These are phyloP conservation scores for Botryotinia globosa DNA, from an alignment of 2,329 filamentous ascomycete species.

Conservation along the genomic window DNA sequence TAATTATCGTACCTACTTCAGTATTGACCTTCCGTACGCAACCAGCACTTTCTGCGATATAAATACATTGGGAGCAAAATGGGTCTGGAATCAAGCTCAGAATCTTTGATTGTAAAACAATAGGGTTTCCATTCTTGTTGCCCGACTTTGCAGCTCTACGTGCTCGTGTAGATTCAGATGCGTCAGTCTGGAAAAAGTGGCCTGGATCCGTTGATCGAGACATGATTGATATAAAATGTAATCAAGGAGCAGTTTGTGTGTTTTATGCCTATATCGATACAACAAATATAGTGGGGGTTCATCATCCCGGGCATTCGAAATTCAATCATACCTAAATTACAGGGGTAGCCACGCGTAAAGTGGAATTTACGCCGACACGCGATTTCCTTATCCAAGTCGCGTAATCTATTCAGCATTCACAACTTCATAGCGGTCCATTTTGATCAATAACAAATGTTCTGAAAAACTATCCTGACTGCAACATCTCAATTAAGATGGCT, in stretches of 20 bases:
- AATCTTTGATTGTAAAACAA: conserved; percentile 81
- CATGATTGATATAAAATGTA: conserved; percentile 41
- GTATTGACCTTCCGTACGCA: conserved; percentile 70
- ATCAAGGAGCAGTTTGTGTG: background rate
- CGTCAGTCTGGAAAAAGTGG: conserved; percentile 87
- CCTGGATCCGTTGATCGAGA: conserved; percentile 70
- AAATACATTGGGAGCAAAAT: conserved; percentile 57
- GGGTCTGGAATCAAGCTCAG: conserved; percentile 71
- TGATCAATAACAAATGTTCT: conserved; percentile 3
- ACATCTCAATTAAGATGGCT: conserved; percentile 33
- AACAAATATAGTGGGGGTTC: conserved; percentile 24
- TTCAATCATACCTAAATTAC: conserved; percentile 4
- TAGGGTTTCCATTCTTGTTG: conserved; percentile 80
- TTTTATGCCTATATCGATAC: background rate
- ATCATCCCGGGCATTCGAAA: background rate
- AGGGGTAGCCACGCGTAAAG: conserved; percentile 27
- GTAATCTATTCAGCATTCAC: conserved; percentile 23
- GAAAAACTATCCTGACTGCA: conserved; percentile 17
- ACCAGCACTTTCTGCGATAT: conserved; percentile 85
- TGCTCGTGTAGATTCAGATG: conserved; percentile 40
- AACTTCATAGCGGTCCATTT: conserved; percentile 18
- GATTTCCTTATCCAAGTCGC: conserved; percentile 22
- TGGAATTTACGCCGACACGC: conserved; percentile 22
- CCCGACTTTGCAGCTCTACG: conserved; percentile 66
- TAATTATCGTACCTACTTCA: conserved; percentile 58